Evolutionary conservation across 345 rosid genomes (phyloP).

Genomic region (Moringa oleifera): DNA sequence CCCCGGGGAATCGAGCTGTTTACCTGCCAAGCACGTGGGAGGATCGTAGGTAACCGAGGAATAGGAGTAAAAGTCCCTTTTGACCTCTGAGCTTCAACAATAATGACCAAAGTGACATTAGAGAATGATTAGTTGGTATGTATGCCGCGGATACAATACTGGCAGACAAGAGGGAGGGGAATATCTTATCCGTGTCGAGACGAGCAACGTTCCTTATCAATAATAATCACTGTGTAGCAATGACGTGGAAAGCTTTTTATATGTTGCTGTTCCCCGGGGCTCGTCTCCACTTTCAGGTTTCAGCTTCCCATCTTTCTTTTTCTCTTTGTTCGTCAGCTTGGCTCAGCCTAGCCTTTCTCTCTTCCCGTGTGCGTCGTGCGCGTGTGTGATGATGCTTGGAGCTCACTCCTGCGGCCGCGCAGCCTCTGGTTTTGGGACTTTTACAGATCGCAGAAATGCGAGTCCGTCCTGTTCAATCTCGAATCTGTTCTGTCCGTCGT

Average conservation of each 20-base stretch:
- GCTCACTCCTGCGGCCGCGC: slow-evolving; percentile 29
- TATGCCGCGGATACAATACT: too few species aligned
- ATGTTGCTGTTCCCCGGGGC: neutral
- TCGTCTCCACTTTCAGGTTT: neutral
- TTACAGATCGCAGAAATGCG: slow-evolving; percentile 17
- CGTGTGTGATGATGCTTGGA: slow-evolving; percentile 33
- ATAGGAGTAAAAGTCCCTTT: too few species aligned
- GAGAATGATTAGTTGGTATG: too few species aligned
- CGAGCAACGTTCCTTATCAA: too few species aligned
- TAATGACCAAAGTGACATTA: too few species aligned
- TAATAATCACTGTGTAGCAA: too few species aligned
- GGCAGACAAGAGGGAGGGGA: too few species aligned
- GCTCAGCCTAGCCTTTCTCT: neutral
- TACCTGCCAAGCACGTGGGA: too few species aligned
- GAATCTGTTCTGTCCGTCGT: slow-evolving; percentile 11
- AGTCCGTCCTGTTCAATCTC: slow-evolving; percentile 15
- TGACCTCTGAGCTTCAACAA: too few species aligned
- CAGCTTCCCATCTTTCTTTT: slow-evolving; percentile 12
- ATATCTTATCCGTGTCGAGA: too few species aligned
- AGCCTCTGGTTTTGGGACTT: slow-evolving; percentile 15
- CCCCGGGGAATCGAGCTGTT: too few species aligned
- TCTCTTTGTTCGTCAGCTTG: slow-evolving; percentile 18
- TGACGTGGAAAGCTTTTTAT: neutral
- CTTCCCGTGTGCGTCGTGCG: neutral
- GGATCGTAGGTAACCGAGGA: too few species aligned